Evolutionary conservation across 768 basidiomycete genomes (phyloP), one percentile per base, ranked within the genome.

Genomic region (Suillus clintonianus): DNA sequence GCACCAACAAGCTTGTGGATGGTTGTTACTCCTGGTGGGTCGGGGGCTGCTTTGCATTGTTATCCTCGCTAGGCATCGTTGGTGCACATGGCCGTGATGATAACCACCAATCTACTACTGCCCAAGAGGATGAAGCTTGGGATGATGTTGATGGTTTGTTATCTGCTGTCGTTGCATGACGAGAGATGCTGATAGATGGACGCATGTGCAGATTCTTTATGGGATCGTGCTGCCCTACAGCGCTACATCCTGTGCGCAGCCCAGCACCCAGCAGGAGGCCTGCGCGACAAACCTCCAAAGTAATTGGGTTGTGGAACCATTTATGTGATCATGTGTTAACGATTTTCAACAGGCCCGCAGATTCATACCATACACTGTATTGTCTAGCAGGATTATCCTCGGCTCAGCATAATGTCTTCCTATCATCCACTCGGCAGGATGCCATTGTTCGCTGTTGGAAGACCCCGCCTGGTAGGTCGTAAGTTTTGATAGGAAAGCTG

Each of bases 1-100:
- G 97, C 60, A 94, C 94, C 67, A 99, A 99, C 74, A 99, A 99
- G 75, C 84, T 99, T n/a, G 97, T 99, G 0, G 97, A 99, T 70
- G 97, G 97, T 5, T 99, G 97, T 76, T 99, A 99, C 76, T 89
- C 91, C n/a, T 99, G 97, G 97, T 99, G 97, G 97, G 92, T 94
- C 27, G 97, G 94, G 2, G 96, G 96, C 0, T 84, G 90, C 17
- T 93, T 97, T 72, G 82, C 85, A 0, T 78, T 98, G 9, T 77
- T 97, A 0, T 92, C 92, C 62, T 86, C 85, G 32, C 69, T 87
- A 64, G 61, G 81, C 70, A 19, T 83, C 67, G 77, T 80, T 67
- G 74, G 77, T 11, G 76, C 71, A 53, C 71, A 77, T 32, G 74
- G 74, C 9, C 71, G 71, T 32, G 74, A 72, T n/a, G 67, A 66